phyloP scores from a whole-genome alignment of 805 yeast species.

The Metschnikowia proteae region DNA sequence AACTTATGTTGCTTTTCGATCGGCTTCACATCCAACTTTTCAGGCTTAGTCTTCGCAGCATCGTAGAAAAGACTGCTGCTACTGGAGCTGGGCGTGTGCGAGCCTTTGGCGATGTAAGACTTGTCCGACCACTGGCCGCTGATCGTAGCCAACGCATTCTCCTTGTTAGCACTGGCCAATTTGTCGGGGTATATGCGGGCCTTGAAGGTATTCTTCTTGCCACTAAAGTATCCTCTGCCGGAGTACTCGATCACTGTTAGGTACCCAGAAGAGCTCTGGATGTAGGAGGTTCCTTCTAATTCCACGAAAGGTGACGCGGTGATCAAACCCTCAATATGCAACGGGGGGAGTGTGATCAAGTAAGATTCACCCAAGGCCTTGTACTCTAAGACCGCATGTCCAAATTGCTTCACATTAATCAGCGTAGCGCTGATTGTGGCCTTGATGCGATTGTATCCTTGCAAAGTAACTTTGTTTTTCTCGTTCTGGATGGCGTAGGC shows the following conservation, averaged over 20 bases:
- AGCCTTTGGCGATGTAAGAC: constrained; percentile 61
- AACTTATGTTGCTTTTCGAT: constrained; percentile 72
- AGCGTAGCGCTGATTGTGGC: constrained; percentile 79
- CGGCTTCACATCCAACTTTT: constrained; percentile 70
- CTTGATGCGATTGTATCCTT: constrained; percentile 88
- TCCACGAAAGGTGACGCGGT: constrained; percentile 93
- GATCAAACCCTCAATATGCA: constrained; percentile 90
- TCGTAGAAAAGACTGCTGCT: constrained; percentile 59
- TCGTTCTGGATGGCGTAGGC: constrained; percentile 81
- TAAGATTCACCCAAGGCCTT: constrained; percentile 63
- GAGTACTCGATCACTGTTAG: constrained; percentile 69
- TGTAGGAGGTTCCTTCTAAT: constrained; percentile 81
- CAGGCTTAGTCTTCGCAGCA: constrained; percentile 48
- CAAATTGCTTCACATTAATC: constrained; percentile 83
- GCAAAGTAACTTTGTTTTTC: constrained; percentile 60
- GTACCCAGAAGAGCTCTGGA: constrained; percentile 80
- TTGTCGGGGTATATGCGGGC: constrained; percentile 67
- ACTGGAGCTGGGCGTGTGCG: constrained; percentile 41
- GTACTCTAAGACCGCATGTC: constrained; percentile 76
- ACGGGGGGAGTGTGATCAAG: constrained; percentile 84
- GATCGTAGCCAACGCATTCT: constrained; percentile 72
- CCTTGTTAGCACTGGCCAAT: constrained; percentile 46
- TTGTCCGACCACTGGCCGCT: constrained; percentile 90
- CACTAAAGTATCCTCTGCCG: constrained; percentile 93
- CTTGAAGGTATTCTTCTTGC: constrained; percentile 90